A percentile compares a stretch with the other conserved stretches of the same genome.
phyloP scores from a whole-genome alignment of 345 rosid species.

The Aquilaria yunnanensis region DNA sequence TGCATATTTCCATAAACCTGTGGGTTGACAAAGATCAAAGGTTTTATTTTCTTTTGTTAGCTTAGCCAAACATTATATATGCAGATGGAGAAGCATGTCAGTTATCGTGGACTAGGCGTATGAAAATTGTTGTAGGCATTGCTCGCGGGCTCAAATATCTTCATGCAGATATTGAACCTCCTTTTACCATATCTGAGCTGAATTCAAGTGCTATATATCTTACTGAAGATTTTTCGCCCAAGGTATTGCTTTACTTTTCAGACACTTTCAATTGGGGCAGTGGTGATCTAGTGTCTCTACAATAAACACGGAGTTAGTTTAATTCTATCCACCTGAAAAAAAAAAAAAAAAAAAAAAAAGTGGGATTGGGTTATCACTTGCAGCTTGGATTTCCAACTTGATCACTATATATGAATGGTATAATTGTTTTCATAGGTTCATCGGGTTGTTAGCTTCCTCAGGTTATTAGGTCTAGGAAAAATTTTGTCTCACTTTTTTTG shows the following conservation, averaged over 20 bases:
- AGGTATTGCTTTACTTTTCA: slow-evolving; percentile 36
- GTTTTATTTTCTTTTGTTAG: slow-evolving; percentile 5
- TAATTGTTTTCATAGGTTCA: too few relatives aligned
- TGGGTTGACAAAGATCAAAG: too few relatives aligned
- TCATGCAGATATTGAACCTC: slow-evolving; percentile 81
- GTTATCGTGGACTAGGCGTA: slow-evolving; percentile 82
- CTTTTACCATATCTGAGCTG: slow-evolving; percentile 86
- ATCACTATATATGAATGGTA: too few relatives aligned
- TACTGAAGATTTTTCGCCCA: slow-evolving; percentile 91
- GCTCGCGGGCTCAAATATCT: slow-evolving; percentile 89
- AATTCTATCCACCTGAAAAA: too few relatives aligned
- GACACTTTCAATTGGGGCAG: too few relatives aligned
- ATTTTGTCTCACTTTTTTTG: too few relatives aligned
- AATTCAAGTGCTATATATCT: slow-evolving; percentile 91
- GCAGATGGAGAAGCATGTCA: slow-evolving; percentile 91
- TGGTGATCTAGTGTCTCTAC: too few relatives aligned
- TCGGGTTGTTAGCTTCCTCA: too few relatives aligned
- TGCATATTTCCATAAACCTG: too few relatives aligned
- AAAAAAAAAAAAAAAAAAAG: neutral
- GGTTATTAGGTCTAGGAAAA: too few relatives aligned
- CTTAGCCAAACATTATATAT: slow-evolving; percentile 14
- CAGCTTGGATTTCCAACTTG: too few relatives aligned
- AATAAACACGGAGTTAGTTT: neutral
- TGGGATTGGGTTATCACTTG: neutral
- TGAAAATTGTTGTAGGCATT: slow-evolving; percentile 82